phyloP scores from a whole-genome alignment of 768 basidiomycete species.

The Termitomyces sp. region DNA sequence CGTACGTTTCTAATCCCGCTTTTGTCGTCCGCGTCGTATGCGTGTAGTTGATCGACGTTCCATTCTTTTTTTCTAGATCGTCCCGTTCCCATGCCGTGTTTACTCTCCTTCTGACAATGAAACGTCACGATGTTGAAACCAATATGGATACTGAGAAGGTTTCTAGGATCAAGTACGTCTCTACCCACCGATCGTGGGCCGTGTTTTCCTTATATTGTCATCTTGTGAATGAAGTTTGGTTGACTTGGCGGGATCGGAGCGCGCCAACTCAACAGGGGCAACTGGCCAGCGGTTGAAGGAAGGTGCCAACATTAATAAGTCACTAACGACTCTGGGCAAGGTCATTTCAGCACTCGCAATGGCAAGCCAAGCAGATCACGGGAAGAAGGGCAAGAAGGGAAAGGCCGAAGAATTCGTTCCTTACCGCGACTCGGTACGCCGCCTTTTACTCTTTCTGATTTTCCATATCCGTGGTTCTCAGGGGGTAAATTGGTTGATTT shows the following conservation, averaged over 20 bases:
- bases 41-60: constrained; percentile 4
- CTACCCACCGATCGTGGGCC: not conserved
- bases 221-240: constrained; percentile 56
- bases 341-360: constrained; percentile 90
- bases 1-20: constrained; percentile 40
- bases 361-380: constrained; percentile 53
- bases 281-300: constrained; percentile 95
- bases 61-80: constrained; percentile 44
- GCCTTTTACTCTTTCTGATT: constrained; percentile 7
- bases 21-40: constrained; percentile 1
- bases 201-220: constrained; percentile 7
- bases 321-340: constrained; percentile 94
- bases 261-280: constrained; percentile 96
- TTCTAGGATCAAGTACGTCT: constrained; percentile 83
- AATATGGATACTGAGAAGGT: constrained; percentile 97
- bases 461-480: not conserved
- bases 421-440: constrained; percentile 89
- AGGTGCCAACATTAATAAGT: constrained; percentile 98
- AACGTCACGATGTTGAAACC: constrained; percentile 75
- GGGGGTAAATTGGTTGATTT: not conserved
- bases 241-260: constrained; percentile 94
- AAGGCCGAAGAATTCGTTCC: constrained; percentile 92
- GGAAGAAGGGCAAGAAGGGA: constrained; percentile 85
- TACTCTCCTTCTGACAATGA: constrained; percentile 91
- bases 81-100: constrained; percentile 98